These are phyloP conservation scores for Sparassis latifolia DNA, from an alignment of 1,284 basidiomycete genomes.

Conservation along the genomic window DNA sequence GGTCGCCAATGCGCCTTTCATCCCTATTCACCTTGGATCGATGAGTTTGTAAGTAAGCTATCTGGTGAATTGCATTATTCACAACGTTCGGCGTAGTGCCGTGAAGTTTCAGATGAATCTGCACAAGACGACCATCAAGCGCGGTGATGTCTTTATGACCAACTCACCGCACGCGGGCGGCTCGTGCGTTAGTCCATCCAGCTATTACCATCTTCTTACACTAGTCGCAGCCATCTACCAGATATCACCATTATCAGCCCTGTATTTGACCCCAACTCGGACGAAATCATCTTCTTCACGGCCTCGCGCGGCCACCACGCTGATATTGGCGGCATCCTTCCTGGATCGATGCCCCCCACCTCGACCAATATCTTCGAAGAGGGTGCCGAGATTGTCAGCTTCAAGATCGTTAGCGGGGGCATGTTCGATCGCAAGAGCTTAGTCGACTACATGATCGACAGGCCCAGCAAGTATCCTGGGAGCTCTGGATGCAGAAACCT, in stretches of 20 bases:
- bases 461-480: slow-evolving; percentile 79
- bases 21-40: slow-evolving; percentile 73
- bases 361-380: slow-evolving; percentile 90
- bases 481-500: slow-evolving; percentile 82
- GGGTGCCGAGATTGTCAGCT: slow-evolving; percentile 86
- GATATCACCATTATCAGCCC: slow-evolving; percentile 91
- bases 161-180: slow-evolving; percentile 88
- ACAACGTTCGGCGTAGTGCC: slow-evolving; percentile 45
- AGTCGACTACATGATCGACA: slow-evolving; percentile 77
- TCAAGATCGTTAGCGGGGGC: slow-evolving; percentile 88
- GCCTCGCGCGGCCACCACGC: slow-evolving; percentile 89
- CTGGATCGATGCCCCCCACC: slow-evolving; percentile 92
- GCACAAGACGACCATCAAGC: slow-evolving; percentile 60
- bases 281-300: slow-evolving; percentile 87
- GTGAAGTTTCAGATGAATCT: slow-evolving; percentile 87
- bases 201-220: neutral
- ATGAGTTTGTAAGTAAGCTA: slow-evolving; percentile 73
- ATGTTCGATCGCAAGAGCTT: slow-evolving; percentile 76
- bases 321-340: slow-evolving; percentile 71
- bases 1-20: slow-evolving; percentile 87
- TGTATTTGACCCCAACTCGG: slow-evolving; percentile 61
- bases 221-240: slow-evolving; percentile 56
- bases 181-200: slow-evolving; percentile 44
- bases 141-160: slow-evolving; percentile 88
- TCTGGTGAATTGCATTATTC: neutral